A percentile compares a stretch with the other conserved stretches of the same genome.
These are phyloP conservation scores for Cicer judaicum DNA, from an alignment of 306 rosid genomes.

Conservation along the genomic window DNA sequence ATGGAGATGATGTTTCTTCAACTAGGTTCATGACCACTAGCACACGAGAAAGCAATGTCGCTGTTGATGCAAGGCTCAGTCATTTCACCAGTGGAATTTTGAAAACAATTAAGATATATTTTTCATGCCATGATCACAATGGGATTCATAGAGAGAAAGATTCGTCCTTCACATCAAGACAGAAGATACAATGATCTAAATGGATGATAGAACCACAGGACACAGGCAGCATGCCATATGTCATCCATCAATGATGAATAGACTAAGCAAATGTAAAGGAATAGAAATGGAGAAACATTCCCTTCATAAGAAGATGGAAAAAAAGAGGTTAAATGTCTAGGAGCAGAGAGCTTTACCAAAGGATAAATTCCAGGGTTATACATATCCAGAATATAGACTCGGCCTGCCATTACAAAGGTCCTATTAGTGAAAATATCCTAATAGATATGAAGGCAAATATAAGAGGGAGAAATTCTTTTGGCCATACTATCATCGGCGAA, in stretches of 20 bases:
- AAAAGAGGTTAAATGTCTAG: slow-evolving; percentile 23
- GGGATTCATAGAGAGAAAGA: slow-evolving; percentile 4
- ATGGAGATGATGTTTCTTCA: background rate
- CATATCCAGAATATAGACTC: slow-evolving; percentile 85
- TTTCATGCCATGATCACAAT: slow-evolving; percentile 7
- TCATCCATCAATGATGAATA: slow-evolving; percentile 13
- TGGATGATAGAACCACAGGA: slow-evolving; percentile 10
- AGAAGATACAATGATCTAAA: background rate
- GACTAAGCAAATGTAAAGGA: slow-evolving; percentile 30
- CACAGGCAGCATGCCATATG: slow-evolving; percentile 18
- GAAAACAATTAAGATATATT: slow-evolving; percentile 3
- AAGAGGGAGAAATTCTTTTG: slow-evolving; percentile 38
- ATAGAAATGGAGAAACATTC: slow-evolving; percentile 1
- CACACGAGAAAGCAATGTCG: background rate
- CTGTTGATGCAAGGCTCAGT: background rate
- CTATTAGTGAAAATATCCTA: slow-evolving; percentile 36
- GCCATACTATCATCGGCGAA: slow-evolving; percentile 73
- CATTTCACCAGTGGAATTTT: background rate
- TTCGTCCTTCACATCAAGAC: background rate
- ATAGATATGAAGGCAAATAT: slow-evolving; percentile 43
- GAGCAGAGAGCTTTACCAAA: slow-evolving; percentile 63
- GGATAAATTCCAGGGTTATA: slow-evolving; percentile 96
- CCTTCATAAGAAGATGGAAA: slow-evolving; percentile 2
- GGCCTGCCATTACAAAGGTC: slow-evolving; percentile 60
- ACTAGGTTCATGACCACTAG: slow-evolving; percentile 3